Percentiles rank a stretch among this genome's conserved stretches.
These are phyloP conservation scores for Globisporangium lucens DNA, from an alignment of 352 stramenopile species.

Conservation along the genomic window DNA sequence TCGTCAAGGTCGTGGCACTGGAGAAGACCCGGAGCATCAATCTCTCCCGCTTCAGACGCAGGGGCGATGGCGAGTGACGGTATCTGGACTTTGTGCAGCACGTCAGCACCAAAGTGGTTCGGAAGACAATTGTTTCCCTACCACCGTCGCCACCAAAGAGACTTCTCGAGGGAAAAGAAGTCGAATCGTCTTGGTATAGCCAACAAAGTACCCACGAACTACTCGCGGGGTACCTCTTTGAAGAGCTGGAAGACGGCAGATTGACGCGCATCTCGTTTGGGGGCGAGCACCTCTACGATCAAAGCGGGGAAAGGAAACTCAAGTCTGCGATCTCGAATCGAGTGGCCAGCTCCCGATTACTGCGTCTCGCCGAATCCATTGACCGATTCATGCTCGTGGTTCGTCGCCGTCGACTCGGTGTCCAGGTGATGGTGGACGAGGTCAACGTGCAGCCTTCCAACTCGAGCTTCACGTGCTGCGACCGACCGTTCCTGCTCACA, in stretches of 20 bases:
- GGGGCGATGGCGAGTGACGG: slow-evolving; percentile 6
- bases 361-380: background rate
- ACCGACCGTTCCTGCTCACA: slow-evolving; percentile 4
- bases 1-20: slow-evolving; percentile 7
- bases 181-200: background rate
- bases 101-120: slow-evolving; percentile 5
- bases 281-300: slow-evolving; percentile 23
- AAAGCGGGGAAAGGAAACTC: background rate
- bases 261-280: slow-evolving; percentile 40
- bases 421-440: slow-evolving; percentile 10
- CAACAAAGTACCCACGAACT: background rate
- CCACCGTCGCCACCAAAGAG: background rate
- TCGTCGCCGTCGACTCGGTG: background rate
- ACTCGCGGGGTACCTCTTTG: slow-evolving; percentile 33
- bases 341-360: background rate
- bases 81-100: slow-evolving; percentile 17
- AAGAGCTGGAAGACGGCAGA: slow-evolving; percentile 29
- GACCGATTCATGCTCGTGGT: slow-evolving; percentile 5
- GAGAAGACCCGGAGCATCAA: background rate
- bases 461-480: slow-evolving; percentile 5
- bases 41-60: background rate
- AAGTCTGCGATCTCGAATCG: background rate
- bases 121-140: slow-evolving; percentile 10
- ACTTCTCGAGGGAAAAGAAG: background rate
- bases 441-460: slow-evolving; percentile 12